Base-by-base conservation (phyloP, 2,329 filamentous ascomycete species). In the Neonectria hederae region DNA sequence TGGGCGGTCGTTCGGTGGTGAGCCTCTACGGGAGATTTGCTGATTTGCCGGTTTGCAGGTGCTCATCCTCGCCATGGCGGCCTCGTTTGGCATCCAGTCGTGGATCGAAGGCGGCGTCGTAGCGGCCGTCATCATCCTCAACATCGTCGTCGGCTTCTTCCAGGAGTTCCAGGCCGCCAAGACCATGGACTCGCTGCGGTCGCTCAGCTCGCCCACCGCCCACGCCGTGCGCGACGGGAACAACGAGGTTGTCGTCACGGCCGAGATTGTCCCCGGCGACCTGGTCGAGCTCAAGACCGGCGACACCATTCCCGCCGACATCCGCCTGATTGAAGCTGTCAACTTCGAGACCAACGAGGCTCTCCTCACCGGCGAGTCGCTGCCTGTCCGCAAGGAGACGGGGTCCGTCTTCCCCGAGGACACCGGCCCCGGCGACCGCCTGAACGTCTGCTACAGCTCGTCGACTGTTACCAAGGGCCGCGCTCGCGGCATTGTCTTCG, bases 321-420 rank as follows among this genome's bases (percentile, higher is more conserved):
- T 89, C 7, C 82, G 86, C 54, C 72, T 85, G 2, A 70, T 88
- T 40, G 85, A 89, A 66, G 84, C 82, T 24, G 84, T 90, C 79
- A 92, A 92, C 76, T 84, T 90, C 45, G 88, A 89, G 69, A 90
- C 88, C 66, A 89, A 93, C 65, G 88, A 90, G 74, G 87, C 87
- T 1, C 81, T 89, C 21, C 82, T 90, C 13, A 90, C 88, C 2
- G 88, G 88, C 53, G 88, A 90, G 75, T 89, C 88, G 9, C 79
- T 89, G 0, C 87, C 88, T 19, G 84, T 88, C 2, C 82, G 80
- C 74, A 86, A 90, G 78, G 80, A 85, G 69, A 74, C 82, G 7
- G 75, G 80, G 22, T 74, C 76, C 22, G 82, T 82, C 26, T 83
- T 83, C 35, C 66, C 75, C 32, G 73, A 74, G 0, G 80, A 82